Evolutionary conservation across 768 basidiomycete species (phyloP), one percentile per base, ranked within the genome.

Genomic region (Arthromyces matolae): DNA sequence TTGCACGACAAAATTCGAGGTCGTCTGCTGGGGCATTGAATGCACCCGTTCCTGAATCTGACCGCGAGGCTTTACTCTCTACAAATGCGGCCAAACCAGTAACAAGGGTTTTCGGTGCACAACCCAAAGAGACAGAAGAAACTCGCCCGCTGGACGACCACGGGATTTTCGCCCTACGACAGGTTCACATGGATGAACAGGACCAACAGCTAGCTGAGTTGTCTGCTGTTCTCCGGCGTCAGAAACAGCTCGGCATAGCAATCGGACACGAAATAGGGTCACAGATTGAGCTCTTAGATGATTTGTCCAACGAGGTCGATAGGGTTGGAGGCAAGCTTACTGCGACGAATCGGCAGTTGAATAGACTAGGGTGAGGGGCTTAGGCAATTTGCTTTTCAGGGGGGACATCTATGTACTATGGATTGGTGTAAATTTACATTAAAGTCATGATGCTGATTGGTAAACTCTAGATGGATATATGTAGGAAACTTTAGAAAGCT

Each of bases 241-340:
- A 97, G 66, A 77, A 84, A 60, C 83, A 89, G 22, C 77, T 97
- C 9, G 95, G 93, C 16, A 73, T 86, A 49, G 92, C 91, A 7
- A 96, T 98, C 49, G 77, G 79, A 41, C 77, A 75, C 41, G 95
- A 98, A 67, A 81, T 98, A 54, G 75, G 72, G 9, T 66, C 80
- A 51, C 95, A 98, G 64, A 93, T 83, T 55, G 91, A 93, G 60
- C 66, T 94, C 67, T 67, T 98, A 58, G 91, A 96, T 61, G 80
- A 82, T 62, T 69, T 98, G 51, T 73, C 80, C 6, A 66, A 75
- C 33, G 84, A 90, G 13, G 86, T 95, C 25, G 92, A 94, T 62
- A 69, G 70, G 20, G 85, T 88, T 2, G 85, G 85, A 28, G 76
- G 75, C 32, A 94, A 93, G 71, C 74, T 98, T 47, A 77, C 79